phyloP scores from a whole-genome alignment of 306 rosid genomes.

The Boehmeria nivea region DNA sequence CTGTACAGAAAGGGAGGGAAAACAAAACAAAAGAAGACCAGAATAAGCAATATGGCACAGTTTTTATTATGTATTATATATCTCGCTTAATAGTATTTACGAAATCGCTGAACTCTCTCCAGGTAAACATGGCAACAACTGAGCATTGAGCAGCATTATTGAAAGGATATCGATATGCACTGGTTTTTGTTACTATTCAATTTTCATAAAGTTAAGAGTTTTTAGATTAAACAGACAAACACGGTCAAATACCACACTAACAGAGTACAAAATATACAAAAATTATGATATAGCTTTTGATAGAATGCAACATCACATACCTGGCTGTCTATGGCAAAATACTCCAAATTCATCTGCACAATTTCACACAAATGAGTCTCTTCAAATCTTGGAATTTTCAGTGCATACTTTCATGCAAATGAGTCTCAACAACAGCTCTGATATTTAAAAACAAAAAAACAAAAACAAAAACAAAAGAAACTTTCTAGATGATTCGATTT shows the following conservation, averaged over 20 bases:
- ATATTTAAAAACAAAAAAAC: no score
- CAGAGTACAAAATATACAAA: not conserved
- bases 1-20: constrained; percentile 44
- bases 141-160: no score
- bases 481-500: not conserved
- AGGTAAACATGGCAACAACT: no score
- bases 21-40: constrained; percentile 18
- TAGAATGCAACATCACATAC: constrained; percentile 36
- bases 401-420: not conserved
- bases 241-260: not conserved
- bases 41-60: constrained; percentile 7
- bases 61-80: no score
- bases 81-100: no score
- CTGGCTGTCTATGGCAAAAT: constrained; percentile 93
- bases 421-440: not conserved
- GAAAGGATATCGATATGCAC: no score
- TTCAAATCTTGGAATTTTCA: constrained; percentile 3
- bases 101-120: no score
- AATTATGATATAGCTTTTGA: constrained; percentile 7
- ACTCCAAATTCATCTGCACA: constrained; percentile 97
- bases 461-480: no score
- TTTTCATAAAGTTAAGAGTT: not conserved
- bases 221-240: not conserved
- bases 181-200: no score
- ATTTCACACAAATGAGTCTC: constrained; percentile 25